phyloP scores from a whole-genome alignment of 2,329 filamentous ascomycete species.

The Sporothrix pallida region DNA sequence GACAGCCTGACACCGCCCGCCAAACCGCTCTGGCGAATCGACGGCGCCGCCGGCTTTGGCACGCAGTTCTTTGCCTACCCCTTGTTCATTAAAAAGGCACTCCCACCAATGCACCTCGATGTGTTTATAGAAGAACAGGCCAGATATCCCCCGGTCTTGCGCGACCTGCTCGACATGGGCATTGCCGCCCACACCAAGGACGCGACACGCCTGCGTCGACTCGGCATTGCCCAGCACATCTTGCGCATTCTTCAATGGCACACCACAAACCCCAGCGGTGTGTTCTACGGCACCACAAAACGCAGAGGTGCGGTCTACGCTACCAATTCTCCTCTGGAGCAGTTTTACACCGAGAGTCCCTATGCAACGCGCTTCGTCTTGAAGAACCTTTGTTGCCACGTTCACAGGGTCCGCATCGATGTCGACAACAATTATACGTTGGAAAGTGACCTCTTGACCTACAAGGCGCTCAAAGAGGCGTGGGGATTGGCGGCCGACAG shows the following conservation, averaged over 20 bases:
- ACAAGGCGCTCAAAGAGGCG: slow-evolving; percentile 49
- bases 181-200: slow-evolving; percentile 63
- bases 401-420: slow-evolving; percentile 55
- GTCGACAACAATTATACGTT: slow-evolving; percentile 56
- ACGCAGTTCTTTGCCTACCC: slow-evolving; percentile 64
- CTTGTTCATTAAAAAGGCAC: slow-evolving; percentile 50
- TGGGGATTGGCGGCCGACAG: slow-evolving; percentile 49
- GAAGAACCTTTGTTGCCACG: slow-evolving; percentile 55
- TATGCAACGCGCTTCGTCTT: slow-evolving; percentile 65
- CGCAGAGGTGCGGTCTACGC: slow-evolving; percentile 31
- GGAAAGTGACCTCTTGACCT: slow-evolving; percentile 58
- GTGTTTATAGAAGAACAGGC: slow-evolving; percentile 61
- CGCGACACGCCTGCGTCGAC: slow-evolving; percentile 51
- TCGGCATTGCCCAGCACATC: slow-evolving; percentile 61
- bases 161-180: slow-evolving; percentile 56
- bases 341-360: slow-evolving; percentile 54
- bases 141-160: slow-evolving; percentile 48
- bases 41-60: slow-evolving; percentile 62
- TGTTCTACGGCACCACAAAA: slow-evolving; percentile 36
- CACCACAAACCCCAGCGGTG: slow-evolving; percentile 47
- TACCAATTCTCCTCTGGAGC: slow-evolving; percentile 38
- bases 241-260: slow-evolving; percentile 60
- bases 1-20: slow-evolving; percentile 57
- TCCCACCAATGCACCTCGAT: slow-evolving; percentile 61
- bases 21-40: slow-evolving; percentile 61